Evolutionary conservation across 139 green algal genomes (phyloP).

Genomic region (Mychonastes homosphaera): DNA sequence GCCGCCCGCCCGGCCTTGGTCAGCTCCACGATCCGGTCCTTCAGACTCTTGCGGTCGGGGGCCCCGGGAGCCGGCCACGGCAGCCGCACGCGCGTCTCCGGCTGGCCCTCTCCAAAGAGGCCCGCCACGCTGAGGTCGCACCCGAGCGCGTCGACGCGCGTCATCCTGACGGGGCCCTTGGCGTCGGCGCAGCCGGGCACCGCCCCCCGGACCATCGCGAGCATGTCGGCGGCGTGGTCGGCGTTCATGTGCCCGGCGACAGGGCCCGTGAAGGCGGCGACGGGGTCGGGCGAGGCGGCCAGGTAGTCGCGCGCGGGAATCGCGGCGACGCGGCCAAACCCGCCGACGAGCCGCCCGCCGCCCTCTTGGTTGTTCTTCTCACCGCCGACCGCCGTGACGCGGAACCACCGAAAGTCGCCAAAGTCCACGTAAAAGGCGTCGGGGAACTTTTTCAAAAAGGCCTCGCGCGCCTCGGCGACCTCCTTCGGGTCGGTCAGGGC

Average conservation of each 20-base stretch:
- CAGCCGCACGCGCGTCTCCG: not conserved
- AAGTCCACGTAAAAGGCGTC: constrained; percentile 77
- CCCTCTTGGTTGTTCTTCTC: too few relatives aligned
- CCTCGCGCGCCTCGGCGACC: too few relatives aligned
- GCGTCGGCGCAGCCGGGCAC: constrained; percentile 15
- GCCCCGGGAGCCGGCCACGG: constrained; percentile 5
- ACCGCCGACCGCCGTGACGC: constrained; percentile 42
- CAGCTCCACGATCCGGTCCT: constrained; percentile 63
- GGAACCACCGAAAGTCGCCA: constrained; percentile 59
- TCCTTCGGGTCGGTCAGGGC: not conserved
- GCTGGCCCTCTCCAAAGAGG: not conserved
- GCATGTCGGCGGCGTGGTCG: constrained; percentile 28
- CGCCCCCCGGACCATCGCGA: not conserved
- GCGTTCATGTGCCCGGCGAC: constrained; percentile 79
- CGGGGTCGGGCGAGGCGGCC: constrained; percentile 49
- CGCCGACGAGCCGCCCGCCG: constrained; percentile 45
- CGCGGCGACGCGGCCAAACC: constrained; percentile 43
- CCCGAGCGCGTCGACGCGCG: not conserved
- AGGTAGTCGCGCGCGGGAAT: constrained; percentile 41
- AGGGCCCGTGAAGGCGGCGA: constrained; percentile 53
- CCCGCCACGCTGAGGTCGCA: not conserved
- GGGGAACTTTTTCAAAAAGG: too few relatives aligned
- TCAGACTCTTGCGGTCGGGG: constrained; percentile 54
- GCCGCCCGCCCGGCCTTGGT: constrained; percentile 34
- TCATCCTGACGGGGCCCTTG: constrained; percentile 12